Evolutionary conservation across 139 green algal species (phyloP), one percentile per base, ranked within the genome.

Genomic region (Axilococcus clingmanii): DNA sequence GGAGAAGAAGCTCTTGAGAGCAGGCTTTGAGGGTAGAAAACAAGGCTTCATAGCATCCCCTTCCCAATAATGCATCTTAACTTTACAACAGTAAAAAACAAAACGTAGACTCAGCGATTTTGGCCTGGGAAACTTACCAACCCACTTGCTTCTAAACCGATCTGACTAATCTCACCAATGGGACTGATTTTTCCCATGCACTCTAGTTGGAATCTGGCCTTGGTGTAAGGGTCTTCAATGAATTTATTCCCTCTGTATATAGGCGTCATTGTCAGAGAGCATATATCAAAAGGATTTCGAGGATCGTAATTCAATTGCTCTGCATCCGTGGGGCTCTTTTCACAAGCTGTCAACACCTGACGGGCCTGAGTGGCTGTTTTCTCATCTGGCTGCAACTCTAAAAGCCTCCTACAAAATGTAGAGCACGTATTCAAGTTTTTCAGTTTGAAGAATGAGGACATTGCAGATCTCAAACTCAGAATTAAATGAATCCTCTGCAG

Each of bases 261-360:
- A 54, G 92, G 92, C 15, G 80, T 86, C 65, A 95, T 91, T 20
- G 88, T 97, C 37, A 85, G 32, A 40, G 75, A 78, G 74, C 90
- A 97, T 38, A 97, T 66, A 66, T 97, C 92, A 47, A 99, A 99
- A 34, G 92, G 92, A 69, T 98, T 99, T 54, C 90, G 85, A 6
- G 90, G 64, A 73, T 99, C 92, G 66, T 98, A 99, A 48, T 94
- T 76, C 38, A 99, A 61, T 57, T 45, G 50, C 35, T 91, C 55
- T 12, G 76, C 88, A 50, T 99, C 93, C 0, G 59, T 76, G 25
- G 83, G 87, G 15, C 52, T 74, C 79, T 85, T 87, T 66, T 99
- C 92, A 58, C 92, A 99, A 3, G 83, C 86, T 24, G 76, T 66
- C 55, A 97, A 77, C 61, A 96, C 86, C 55, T 95, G 82, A 30